These are phyloP conservation scores for Gracilaria caudata DNA, from an alignment of 23 red algal species.

Conservation along the genomic window DNA sequence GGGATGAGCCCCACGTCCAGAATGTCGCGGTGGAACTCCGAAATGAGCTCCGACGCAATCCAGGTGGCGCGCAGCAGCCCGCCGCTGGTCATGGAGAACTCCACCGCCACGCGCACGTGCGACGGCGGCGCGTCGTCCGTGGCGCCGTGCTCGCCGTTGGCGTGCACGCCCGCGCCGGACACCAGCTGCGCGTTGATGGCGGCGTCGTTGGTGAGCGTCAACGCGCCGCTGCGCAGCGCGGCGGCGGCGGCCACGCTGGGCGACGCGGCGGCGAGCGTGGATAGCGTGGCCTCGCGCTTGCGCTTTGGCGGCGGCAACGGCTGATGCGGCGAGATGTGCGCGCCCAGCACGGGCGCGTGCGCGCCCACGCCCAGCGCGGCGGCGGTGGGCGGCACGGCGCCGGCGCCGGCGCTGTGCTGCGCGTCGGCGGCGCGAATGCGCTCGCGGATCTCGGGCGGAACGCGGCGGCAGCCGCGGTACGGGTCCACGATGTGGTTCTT, in stretches of 20 bases:
- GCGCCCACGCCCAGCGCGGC: not conserved
- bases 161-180: not conserved
- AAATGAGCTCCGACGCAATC: constrained; percentile 61
- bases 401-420: not conserved
- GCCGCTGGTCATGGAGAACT: constrained; percentile 67
- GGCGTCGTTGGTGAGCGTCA: not conserved
- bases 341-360: constrained; percentile 11
- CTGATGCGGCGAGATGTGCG: constrained; percentile 26
- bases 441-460: constrained; percentile 48
- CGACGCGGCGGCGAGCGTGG: not conserved
- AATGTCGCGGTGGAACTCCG: constrained; percentile 66
- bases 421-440: constrained; percentile 51
- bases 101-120: constrained; percentile 48
- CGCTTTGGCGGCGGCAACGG: constrained; percentile 35
- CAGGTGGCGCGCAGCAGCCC: constrained; percentile 54
- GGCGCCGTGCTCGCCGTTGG: not conserved
- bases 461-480: constrained; percentile 56
- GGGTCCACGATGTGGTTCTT: constrained; percentile 61
- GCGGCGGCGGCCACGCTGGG: not conserved
- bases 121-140: constrained; percentile 8
- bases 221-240: not conserved
- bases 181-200: not conserved
- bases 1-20: constrained; percentile 45
- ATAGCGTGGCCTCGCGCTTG: constrained; percentile 40
- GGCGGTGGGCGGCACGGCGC: not conserved